Percentiles rank a stretch among this genome's conserved stretches.
Evolutionary conservation across 1,139 yeast genomes (phyloP).

Genomic region (Geotrichum carabidarum): DNA sequence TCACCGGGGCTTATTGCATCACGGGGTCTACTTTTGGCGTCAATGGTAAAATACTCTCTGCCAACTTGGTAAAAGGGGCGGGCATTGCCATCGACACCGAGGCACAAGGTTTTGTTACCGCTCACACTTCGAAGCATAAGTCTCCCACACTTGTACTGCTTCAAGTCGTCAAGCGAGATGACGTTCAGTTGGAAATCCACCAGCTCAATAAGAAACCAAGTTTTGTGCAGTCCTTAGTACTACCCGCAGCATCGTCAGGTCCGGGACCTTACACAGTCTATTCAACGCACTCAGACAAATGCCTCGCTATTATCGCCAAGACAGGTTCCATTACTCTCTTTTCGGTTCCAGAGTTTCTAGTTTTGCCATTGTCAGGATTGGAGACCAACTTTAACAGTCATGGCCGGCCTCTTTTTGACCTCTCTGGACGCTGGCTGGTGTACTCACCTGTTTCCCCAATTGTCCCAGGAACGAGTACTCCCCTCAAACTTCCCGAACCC

Average conservation of each 20-base stretch:
- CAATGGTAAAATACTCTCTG: constrained; percentile 24
- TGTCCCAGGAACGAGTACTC: constrained; percentile 21
- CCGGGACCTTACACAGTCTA: constrained; percentile 26
- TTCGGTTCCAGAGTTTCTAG: constrained; percentile 19
- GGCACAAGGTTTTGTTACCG: background rate
- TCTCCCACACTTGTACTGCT: constrained; percentile 20
- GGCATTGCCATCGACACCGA: background rate
- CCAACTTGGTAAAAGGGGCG: constrained; percentile 9
- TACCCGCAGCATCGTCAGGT: constrained; percentile 29
- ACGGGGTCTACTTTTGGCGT: constrained; percentile 25
- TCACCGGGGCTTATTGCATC: constrained; percentile 21
- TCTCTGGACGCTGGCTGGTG: constrained; percentile 32
- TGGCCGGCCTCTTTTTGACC: constrained; percentile 28
- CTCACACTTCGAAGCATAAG: constrained; percentile 11
- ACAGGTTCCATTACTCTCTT: constrained; percentile 26
- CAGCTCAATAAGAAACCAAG: constrained; percentile 18
- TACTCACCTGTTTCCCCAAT: constrained; percentile 20
- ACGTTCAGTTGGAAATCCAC: constrained; percentile 25
- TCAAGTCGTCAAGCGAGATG: constrained; percentile 23
- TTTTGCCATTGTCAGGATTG: constrained; percentile 26
- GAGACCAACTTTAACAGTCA: constrained; percentile 24
- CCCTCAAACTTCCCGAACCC: constrained; percentile 30
- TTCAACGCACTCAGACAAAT: constrained; percentile 7
- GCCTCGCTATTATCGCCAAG: constrained; percentile 24
- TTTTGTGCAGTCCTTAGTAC: constrained; percentile 22